Conservation (phyloP, 495 filamentous ascomycete genomes). For the Friedmanniomyces endolithicus region DNA sequence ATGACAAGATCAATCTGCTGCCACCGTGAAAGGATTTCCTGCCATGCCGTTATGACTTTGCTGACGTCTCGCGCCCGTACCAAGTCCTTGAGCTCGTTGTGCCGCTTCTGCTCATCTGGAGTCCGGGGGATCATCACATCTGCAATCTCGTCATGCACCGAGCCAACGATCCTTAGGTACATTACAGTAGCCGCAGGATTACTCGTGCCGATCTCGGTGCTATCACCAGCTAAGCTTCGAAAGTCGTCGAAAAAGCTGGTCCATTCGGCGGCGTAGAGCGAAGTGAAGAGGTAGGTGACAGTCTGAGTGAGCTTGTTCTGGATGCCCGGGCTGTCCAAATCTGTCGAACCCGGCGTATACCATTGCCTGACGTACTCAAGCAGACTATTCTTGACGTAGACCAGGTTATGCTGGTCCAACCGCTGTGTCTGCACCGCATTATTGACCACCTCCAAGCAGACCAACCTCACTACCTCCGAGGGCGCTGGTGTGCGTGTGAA, state of each 20-base stretch:
- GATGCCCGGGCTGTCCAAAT: constrained; percentile 55
- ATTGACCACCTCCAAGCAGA: constrained; percentile 82
- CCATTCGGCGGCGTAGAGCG: constrained; percentile 75
- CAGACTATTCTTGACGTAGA: constrained; percentile 60
- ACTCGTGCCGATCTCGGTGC: constrained; percentile 28
- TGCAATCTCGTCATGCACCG: constrained; percentile 94
- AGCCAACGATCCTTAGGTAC: constrained; percentile 74
- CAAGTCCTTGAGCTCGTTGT: constrained; percentile 78
- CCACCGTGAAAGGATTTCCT: constrained; percentile 77
- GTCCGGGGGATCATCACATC: constrained; percentile 73
- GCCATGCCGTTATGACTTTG: constrained; percentile 79
- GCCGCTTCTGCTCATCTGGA: constrained; percentile 59
- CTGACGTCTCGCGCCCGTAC: constrained; percentile 70
- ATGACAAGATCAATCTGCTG: constrained; percentile 57
- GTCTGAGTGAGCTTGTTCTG: constrained; percentile 98
- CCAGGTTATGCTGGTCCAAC: constrained; percentile 54
- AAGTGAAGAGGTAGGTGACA: constrained; percentile 78
- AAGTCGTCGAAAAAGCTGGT: constrained; percentile 80
- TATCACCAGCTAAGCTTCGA: constrained; percentile 46
- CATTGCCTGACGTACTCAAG: constrained; percentile 60
- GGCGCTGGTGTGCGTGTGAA: constrained; percentile 65
- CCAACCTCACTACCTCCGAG: constrained; percentile 73
- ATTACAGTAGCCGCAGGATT: constrained; percentile 67
- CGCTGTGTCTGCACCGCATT: constrained; percentile 67
- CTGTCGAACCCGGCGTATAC: constrained; percentile 45